These are phyloP conservation scores for Colletotrichum sp. DNA, from an alignment of 2,329 filamentous ascomycete genomes.

Conservation along the genomic window DNA sequence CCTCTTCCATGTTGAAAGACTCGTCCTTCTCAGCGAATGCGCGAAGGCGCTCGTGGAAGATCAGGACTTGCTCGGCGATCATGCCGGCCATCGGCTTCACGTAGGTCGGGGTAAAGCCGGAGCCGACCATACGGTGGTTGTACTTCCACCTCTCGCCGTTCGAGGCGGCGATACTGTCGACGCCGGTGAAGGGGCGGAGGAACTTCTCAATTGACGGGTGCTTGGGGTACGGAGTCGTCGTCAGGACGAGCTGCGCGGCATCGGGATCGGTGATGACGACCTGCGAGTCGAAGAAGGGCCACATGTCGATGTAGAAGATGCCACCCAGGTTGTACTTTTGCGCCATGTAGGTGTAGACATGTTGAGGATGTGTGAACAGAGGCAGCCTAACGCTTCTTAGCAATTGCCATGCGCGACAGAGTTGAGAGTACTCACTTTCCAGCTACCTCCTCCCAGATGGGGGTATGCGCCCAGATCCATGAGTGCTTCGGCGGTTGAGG, in stretches of 20 bases:
- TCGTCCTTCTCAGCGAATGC: slow-evolving; percentile 11
- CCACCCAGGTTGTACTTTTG: slow-evolving; percentile 29
- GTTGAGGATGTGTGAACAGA: slow-evolving; percentile 27
- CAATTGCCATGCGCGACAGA: neutral
- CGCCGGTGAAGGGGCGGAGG: slow-evolving; percentile 27
- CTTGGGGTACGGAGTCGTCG: slow-evolving; percentile 26
- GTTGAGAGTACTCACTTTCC: neutral
- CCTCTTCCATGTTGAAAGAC: slow-evolving; percentile 27
- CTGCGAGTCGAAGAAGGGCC: slow-evolving; percentile 31
- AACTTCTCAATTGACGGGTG: slow-evolving; percentile 21
- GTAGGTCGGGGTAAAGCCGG: slow-evolving; percentile 30
- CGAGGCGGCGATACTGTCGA: slow-evolving; percentile 25
- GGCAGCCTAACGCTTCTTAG: slow-evolving; percentile 10
- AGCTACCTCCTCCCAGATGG: slow-evolving; percentile 20
- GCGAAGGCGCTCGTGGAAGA: slow-evolving; percentile 25
- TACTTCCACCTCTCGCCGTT: slow-evolving; percentile 34
- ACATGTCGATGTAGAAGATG: slow-evolving; percentile 36
- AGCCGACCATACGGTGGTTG: slow-evolving; percentile 31
- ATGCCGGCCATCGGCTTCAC: slow-evolving; percentile 27
- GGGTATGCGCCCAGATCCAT: slow-evolving; percentile 26
- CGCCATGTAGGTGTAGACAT: slow-evolving; percentile 26
- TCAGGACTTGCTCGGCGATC: slow-evolving; percentile 28
- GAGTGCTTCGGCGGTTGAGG: slow-evolving; percentile 23
- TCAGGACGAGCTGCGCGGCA: slow-evolving; percentile 26
- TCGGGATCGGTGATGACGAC: slow-evolving; percentile 30